A percentile compares a stretch with the other conserved stretches of the same genome.
Conservation (phyloP, 2,329 filamentous ascomycete genomes). For the Trichoderma simmonsii region DNA sequence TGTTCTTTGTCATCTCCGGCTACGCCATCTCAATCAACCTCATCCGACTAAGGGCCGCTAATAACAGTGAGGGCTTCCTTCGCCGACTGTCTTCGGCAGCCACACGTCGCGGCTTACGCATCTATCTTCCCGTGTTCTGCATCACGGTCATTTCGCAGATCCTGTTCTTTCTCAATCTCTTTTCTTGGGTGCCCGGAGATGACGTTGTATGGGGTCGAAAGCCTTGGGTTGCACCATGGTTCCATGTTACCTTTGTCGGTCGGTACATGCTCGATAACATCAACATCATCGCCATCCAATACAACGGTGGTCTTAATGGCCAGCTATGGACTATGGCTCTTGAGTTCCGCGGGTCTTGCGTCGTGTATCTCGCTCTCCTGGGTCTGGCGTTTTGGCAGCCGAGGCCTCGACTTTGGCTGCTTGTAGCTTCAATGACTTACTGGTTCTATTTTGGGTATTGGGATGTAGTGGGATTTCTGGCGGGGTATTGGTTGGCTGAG, state of each 20-base stretch:
- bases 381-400: constrained; percentile 2
- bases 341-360: constrained; percentile 10
- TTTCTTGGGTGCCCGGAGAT: neutral
- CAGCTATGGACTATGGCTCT: constrained; percentile 15
- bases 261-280: constrained; percentile 15
- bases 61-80: neutral
- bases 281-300: constrained; percentile 14
- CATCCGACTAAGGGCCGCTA: neutral
- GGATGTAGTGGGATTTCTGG: constrained; percentile 10
- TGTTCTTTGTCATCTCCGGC: constrained; percentile 12
- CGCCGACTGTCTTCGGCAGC: constrained; percentile 2
- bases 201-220: constrained; percentile 6
- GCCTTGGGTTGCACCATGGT: constrained; percentile 3
- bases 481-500: constrained; percentile 14
- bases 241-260: constrained; percentile 2
- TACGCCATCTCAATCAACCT: constrained; percentile 11
- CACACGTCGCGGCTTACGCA: constrained; percentile 12
- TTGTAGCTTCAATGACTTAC: constrained; percentile 7
- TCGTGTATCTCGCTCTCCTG: neutral
- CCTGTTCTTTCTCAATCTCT: constrained; percentile 14
- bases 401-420: constrained; percentile 3
- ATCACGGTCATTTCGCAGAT: constrained; percentile 7
- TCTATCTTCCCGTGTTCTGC: constrained; percentile 1
- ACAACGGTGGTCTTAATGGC: constrained; percentile 5
- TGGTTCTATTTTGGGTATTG: constrained; percentile 13